These are phyloP conservation scores for Daphne laureola DNA, from an alignment of 441 rosid genomes.

Conservation along the genomic window DNA sequence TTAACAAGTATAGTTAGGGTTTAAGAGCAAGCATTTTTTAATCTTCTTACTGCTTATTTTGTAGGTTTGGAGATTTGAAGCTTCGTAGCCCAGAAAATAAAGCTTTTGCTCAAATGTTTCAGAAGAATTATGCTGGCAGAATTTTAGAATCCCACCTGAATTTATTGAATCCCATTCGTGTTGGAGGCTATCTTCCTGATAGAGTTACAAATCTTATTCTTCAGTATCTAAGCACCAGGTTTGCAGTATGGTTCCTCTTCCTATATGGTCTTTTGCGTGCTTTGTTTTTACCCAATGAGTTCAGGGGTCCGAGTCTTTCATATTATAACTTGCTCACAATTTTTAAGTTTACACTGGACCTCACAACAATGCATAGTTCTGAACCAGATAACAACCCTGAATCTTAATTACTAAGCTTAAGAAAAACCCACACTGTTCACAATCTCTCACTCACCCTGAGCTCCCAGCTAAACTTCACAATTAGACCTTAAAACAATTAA, in stretches of 20 bases:
- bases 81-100: slow-evolving; percentile 83
- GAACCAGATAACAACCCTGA: too few species aligned
- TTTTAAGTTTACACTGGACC: neutral
- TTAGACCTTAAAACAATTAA: too few species aligned
- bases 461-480: too few species aligned
- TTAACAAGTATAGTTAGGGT: neutral
- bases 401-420: too few species aligned
- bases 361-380: too few species aligned
- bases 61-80: slow-evolving; percentile 95
- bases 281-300: neutral
- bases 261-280: neutral
- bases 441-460: too few species aligned
- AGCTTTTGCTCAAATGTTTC: slow-evolving; percentile 92
- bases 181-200: slow-evolving; percentile 93
- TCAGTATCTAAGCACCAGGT: slow-evolving; percentile 96
- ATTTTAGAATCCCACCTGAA: slow-evolving; percentile 91
- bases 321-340: neutral
- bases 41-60: slow-evolving; percentile 8
- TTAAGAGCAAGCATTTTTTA: neutral
- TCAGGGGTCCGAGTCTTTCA: too few species aligned
- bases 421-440: too few species aligned
- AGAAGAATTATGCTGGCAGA: slow-evolving; percentile 85
- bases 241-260: slow-evolving; percentile 5
- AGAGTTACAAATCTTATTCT: slow-evolving; percentile 92
- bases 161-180: slow-evolving; percentile 62